Percentiles rank a stretch among this genome's conserved stretches.
phyloP scores from a whole-genome alignment of 2,329 filamentous ascomycete genomes.

The Parafenestella ontariensis region DNA sequence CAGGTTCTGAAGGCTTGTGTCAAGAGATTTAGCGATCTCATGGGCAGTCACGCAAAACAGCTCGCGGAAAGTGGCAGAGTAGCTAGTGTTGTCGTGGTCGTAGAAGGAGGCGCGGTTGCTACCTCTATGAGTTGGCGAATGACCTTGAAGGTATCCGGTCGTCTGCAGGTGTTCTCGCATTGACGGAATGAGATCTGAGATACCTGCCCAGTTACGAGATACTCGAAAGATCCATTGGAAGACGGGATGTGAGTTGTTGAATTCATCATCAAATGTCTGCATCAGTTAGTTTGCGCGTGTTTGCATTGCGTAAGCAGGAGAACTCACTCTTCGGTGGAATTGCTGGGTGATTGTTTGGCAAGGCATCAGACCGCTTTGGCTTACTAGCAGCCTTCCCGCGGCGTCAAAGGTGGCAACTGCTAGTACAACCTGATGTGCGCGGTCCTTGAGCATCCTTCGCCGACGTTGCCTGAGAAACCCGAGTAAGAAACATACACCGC shows the following conservation, averaged over 20 bases:
- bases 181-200: constrained; percentile 71
- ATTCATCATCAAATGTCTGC: constrained; percentile 72
- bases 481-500: constrained; percentile 47
- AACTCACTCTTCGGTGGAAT: constrained; percentile 38
- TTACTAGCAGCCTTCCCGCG: constrained; percentile 71
- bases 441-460: constrained; percentile 49
- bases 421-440: constrained; percentile 62
- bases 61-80: constrained; percentile 79
- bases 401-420: constrained; percentile 71
- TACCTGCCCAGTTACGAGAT: constrained; percentile 75
- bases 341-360: constrained; percentile 78
- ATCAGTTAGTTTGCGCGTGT: constrained; percentile 43
- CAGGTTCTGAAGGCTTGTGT: constrained; percentile 66
- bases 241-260: constrained; percentile 76
- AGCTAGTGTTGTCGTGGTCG: constrained; percentile 67
- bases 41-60: constrained; percentile 82
- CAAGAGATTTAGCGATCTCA: constrained; percentile 72
- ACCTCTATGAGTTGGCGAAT: constrained; percentile 19
- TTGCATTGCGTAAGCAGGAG: constrained; percentile 54
- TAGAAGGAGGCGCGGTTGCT: constrained; percentile 28
- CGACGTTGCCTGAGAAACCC: constrained; percentile 49
- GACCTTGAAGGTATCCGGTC: constrained; percentile 32
- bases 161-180: constrained; percentile 77
- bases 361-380: constrained; percentile 72
- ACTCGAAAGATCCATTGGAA: constrained; percentile 90